Base-by-base conservation (phyloP, 2,329 filamentous ascomycete species). In the Ophiostoma sp. region DNA sequence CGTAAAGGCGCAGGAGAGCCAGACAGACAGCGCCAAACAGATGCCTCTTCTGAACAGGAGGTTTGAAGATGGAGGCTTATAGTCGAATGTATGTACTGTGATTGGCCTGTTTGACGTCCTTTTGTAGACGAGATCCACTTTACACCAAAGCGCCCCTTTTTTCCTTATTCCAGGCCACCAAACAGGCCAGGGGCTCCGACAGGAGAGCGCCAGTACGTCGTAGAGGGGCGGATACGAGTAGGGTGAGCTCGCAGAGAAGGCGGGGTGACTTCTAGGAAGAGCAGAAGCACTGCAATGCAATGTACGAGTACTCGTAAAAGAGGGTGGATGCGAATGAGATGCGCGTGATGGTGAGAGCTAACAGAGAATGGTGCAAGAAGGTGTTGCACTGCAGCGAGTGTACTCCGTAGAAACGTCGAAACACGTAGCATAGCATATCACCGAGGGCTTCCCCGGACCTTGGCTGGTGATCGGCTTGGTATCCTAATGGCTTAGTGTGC, bases 1-100 rank as follows among this genome's bases (percentile, higher is more conserved):
- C 27, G 27, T 27, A 1, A 27, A 27, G 27, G 27, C 27, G 27
- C 27, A 47, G 45, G 12, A 45, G 42, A 49, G 1, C 45, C 8
- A 9, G 49, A 55, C 14, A 47, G 14, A 9, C 49, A 27, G n/a
- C 18, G 49, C 49, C 49, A 55, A 55, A 55, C 49, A 55, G 27
- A 55, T 55, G 49, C 49, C 5, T 55, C 6, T 27, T 36, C 27
- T 27, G 18, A n/a, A 55, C n/a, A 18, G 27, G 42, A 36, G 42
- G 68, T 69, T 69, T 69, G 68, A 67, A 49, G 41, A 60, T 41
- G 47, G 65, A 65, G 45, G 45, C 42, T 65, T 42, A 65, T 49
- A 45, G 60, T 41, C 47, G 65, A 38, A 45, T 41, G 38, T 27
- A 60, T 49, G 55, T 49, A 49, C 40, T 52, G 45, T 60, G 40